phyloP scores from a whole-genome alignment of 2,329 filamentous ascomycete species.

The Cyclaneusma minus region DNA sequence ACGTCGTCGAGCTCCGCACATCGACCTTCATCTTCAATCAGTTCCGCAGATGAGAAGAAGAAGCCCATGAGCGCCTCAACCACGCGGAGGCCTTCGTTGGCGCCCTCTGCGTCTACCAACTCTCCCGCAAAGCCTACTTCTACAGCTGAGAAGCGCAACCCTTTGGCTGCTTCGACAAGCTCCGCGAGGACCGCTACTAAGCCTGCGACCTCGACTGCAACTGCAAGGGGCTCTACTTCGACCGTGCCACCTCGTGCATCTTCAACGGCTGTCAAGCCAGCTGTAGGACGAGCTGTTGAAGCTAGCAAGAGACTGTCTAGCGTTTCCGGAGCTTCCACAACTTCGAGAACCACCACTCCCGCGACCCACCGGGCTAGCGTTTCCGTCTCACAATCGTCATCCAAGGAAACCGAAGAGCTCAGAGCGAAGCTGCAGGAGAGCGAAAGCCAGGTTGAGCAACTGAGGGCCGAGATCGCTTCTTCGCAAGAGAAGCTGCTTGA shows the following conservation, averaged over 20 bases:
- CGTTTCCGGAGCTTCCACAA: constrained; percentile 22
- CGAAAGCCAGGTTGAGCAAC: constrained; percentile 38
- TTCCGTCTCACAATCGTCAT: constrained; percentile 22
- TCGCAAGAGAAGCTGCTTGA: constrained; percentile 39
- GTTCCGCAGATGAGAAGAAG: constrained; percentile 18
- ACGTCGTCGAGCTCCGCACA: constrained; percentile 15
- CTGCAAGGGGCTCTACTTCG: constrained; percentile 22
- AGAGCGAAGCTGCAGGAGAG: constrained; percentile 42
- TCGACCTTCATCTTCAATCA: constrained; percentile 13
- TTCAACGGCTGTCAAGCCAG: constrained; percentile 19
- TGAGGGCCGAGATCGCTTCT: constrained; percentile 38
- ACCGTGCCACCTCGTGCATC: constrained; percentile 19
- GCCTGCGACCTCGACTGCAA: constrained; percentile 13
- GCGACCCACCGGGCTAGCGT: constrained; percentile 24
- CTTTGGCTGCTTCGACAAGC: constrained; percentile 4
- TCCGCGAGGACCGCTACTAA: constrained; percentile 6
- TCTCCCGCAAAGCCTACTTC: constrained; percentile 1
- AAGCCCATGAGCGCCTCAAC: constrained; percentile 9
- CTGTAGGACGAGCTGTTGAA: constrained; percentile 22
- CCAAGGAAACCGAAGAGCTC: constrained; percentile 43
- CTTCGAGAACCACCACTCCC: constrained; percentile 24
- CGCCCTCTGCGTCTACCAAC: constrained; percentile 6
- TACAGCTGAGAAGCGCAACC: constrained; percentile 1
- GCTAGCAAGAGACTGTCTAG: constrained; percentile 43
- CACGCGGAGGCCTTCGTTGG: constrained; percentile 16